Evolutionary conservation across 176 grass and related monocot genomes (phyloP).

Genomic region (Secale cereale): DNA sequence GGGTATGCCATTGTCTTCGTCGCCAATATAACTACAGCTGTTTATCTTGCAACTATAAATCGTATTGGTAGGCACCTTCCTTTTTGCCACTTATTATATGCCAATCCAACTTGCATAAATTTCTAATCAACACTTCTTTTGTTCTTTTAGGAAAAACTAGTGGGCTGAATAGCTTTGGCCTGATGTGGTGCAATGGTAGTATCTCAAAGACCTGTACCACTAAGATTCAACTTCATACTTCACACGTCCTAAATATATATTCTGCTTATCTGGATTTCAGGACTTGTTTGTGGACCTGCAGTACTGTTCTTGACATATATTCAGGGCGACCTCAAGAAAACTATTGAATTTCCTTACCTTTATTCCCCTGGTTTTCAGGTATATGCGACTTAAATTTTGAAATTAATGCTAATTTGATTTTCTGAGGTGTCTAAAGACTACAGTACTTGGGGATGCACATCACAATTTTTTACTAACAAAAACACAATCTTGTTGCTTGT

Average conservation of each 20-base stretch:
- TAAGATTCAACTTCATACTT: neutral
- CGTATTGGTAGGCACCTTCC: constrained; percentile 64
- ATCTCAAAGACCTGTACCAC: constrained; percentile 19
- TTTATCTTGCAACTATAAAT: constrained; percentile 99
- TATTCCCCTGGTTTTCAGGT: constrained; percentile 87
- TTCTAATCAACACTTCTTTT: constrained; percentile 24
- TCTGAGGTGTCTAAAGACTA: constrained; percentile 6
- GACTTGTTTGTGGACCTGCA: constrained; percentile 86
- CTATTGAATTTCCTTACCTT: constrained; percentile 86
- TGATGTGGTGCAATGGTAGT: constrained; percentile 99
- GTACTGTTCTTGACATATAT: constrained; percentile 88
- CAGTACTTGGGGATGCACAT: neutral
- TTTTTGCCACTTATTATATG: constrained; percentile 11
- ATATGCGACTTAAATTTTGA: neutral
- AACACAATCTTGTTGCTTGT: neutral
- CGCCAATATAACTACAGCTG: constrained; percentile 88
- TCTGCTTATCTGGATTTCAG: constrained; percentile 47
- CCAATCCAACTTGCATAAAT: neutral
- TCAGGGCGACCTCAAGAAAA: constrained; percentile 66
- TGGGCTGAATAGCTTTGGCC: constrained; percentile 92
- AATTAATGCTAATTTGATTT: constrained; percentile 19
- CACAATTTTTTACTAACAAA: neutral
- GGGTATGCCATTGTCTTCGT: constrained; percentile 90
- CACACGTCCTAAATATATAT: constrained; percentile 5
- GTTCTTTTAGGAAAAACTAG: constrained; percentile 81